Evolutionary conservation across 2,329 filamentous ascomycete species (phyloP), one percentile per base, ranked within the genome.

Genomic region (Hypoxylon sp.): DNA sequence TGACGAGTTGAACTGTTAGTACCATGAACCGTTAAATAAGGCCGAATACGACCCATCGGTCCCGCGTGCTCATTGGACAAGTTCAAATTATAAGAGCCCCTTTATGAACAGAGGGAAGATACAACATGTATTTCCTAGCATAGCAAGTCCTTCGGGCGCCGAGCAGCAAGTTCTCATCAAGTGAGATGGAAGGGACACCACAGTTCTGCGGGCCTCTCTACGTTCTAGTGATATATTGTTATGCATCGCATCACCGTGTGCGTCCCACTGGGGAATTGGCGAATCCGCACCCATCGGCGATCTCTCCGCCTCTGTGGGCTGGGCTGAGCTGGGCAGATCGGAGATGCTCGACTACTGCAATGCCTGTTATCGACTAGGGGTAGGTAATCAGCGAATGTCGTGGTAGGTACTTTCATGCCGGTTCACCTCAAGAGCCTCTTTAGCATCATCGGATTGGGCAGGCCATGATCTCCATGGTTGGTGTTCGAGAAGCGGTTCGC

Each of bases 391-490:
- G 52, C 66, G 59, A 64, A 65, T 61, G 62, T 60, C 28, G 56
- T 64, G 52, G 54, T 61, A 44, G 33, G 44, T 57, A 55, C 36
- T 38, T 48, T 59, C 48, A 63, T 65, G 52, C 54, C 46, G 30
- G 52, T 36, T 68, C 66, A 68, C 66, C 66, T 68, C 64, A 61
- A 68, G 66, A 68, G 66, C 66, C 66, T 68, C 66, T 54, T 66
- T 30, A 44, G 55, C 59, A 36, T 50, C 59, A 30, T 61, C 52
- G 44, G 55, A 60, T 58, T 65, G 38, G 56, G 53, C 28, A 42
- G 20, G 56, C 55, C 55, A 66, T 60, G 54, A 50, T 49, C 49
- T n/a, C 33, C 40, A 38, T 46, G 46, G 45, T 49, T 50, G 33
- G 51, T 48, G 42, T 63, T 51, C 44, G 24, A 45, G 48, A 42